Base-by-base conservation (phyloP, 768 basidiomycete species). In the Phaeotremella skinneri region DNA sequence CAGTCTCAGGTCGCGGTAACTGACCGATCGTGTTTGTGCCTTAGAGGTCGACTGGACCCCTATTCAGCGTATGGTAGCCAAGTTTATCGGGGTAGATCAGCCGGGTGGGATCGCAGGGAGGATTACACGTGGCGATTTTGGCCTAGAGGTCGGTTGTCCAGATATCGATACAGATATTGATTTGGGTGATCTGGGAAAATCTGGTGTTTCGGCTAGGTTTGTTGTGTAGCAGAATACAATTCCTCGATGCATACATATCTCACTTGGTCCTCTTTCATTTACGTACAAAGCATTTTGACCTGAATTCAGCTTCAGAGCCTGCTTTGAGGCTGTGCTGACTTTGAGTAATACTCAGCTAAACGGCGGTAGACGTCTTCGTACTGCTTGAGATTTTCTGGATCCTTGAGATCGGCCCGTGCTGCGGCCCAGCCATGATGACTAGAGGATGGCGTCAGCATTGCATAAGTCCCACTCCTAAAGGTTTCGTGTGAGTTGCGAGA, bases 401-500 rank as follows among this genome's bases (percentile, higher is more conserved):
- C 78, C 26, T 80, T 78, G 53, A 86, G 77, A 69, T 86, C 78
- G 1, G 80, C 85, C 48, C 85, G 79, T 2, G 85, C 85, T 20
- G 84, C 85, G 3, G 85, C 73, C 73, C 73, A 87, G 31, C 85
- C 85, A 63, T 86, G 85, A 77, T 83, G 61, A 79, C 82, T 82
- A 45, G 5, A 7, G 49, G n/a, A 37, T n/a, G 21, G 6, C 13
- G 11, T 13, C 13, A 13, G 13, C 13, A 45, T 9, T 45, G 43
- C 23, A 7, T 14, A 20, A 7, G 6, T 6, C 21, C 13, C 6
- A 21, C 34, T 7, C 41, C 14, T 45, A 30, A 30, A 14, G 17
- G 1, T 29, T 23, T 53, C n/a, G 26, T 52, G 45, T 39, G 27
- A n/a, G 13, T 7, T 16, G 17, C 14, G 37, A 14, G 17, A 21